Evolutionary conservation across 75 land plant genomes (phyloP).

Genomic region (Sequoiadendron giganteum): DNA sequence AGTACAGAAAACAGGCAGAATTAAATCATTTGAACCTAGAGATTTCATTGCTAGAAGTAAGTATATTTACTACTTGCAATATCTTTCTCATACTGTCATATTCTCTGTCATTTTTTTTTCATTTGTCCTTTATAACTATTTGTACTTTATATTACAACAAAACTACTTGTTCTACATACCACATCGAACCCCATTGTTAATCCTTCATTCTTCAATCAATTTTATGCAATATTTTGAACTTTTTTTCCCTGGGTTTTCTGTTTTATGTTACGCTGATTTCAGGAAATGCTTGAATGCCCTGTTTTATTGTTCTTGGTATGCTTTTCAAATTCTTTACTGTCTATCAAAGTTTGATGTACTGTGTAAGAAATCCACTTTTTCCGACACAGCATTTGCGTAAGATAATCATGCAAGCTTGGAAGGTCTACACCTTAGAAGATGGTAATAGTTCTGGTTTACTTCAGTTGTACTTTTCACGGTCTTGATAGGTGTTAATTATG

Average conservation of each 20-base stretch:
- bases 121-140: background rate
- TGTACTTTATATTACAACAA: background rate
- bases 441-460: background rate
- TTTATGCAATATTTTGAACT: background rate
- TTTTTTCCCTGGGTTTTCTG: background rate
- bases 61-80: background rate
- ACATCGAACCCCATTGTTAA: background rate
- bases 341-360: background rate
- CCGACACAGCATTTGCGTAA: background rate
- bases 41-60: slow-evolving; percentile 9
- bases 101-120: background rate
- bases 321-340: background rate
- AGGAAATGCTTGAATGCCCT: background rate
- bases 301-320: background rate
- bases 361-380: background rate
- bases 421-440: background rate
- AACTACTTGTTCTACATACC: background rate
- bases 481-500: background rate
- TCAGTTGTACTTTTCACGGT: background rate
- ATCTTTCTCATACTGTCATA: background rate
- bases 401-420: background rate
- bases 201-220: background rate
- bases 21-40: slow-evolving; percentile 6
- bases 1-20: slow-evolving; percentile 13
- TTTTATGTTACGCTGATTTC: background rate